Evolutionary conservation across 495 filamentous ascomycete genomes (phyloP).

Genomic region (Trichocladium uniseriatum): DNA sequence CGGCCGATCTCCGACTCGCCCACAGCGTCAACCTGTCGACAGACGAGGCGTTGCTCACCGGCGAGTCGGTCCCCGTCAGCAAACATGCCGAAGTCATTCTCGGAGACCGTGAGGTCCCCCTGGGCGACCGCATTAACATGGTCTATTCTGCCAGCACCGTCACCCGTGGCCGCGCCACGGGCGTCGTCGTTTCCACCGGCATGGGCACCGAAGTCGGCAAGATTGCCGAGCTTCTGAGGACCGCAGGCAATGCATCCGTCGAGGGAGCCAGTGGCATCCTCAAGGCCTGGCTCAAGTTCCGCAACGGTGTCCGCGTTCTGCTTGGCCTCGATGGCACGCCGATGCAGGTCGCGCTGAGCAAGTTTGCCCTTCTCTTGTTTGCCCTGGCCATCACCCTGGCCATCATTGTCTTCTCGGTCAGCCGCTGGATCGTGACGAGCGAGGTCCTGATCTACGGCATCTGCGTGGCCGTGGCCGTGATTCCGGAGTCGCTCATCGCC

Average conservation of each 20-base stretch:
- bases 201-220: constrained; percentile 77
- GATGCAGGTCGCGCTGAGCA: constrained; percentile 65
- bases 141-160: constrained; percentile 60
- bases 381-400: constrained; percentile 63
- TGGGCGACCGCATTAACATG: constrained; percentile 60
- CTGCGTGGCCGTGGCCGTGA: constrained; percentile 59
- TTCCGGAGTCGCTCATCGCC: constrained; percentile 59
- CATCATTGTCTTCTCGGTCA: constrained; percentile 72
- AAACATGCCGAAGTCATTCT: constrained; percentile 30
- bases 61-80: constrained; percentile 51
- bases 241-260: constrained; percentile 42
- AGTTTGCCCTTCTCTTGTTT: constrained; percentile 65
- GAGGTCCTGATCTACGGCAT: constrained; percentile 80
- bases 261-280: constrained; percentile 34
- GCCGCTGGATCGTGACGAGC: constrained; percentile 55
- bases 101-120: constrained; percentile 38
- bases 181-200: constrained; percentile 57
- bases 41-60: constrained; percentile 44
- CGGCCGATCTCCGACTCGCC: constrained; percentile 65
- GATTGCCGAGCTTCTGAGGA: constrained; percentile 59
- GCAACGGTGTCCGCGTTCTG: constrained; percentile 16
- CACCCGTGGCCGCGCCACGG: constrained; percentile 55
- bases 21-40: constrained; percentile 62
- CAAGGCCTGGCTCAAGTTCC: constrained; percentile 7
- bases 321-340: constrained; percentile 70